A percentile compares a stretch with the other conserved stretches of the same genome.
Evolutionary conservation across 2,329 filamentous ascomycete genomes (phyloP).

Genomic region (Fusarium musae): DNA sequence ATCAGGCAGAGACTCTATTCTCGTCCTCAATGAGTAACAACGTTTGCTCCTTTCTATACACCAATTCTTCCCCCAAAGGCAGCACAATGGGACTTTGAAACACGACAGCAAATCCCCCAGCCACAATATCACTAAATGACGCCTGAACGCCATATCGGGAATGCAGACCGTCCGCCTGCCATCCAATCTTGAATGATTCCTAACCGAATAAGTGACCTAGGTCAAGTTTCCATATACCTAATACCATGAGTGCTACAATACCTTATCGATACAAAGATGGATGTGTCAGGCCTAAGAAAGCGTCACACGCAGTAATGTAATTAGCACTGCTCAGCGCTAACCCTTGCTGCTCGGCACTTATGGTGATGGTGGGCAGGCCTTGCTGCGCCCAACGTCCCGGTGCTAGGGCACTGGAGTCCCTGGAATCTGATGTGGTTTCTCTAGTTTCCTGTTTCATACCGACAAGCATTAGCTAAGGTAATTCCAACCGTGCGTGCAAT

Average conservation of each 20-base stretch:
- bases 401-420: constrained; percentile 25
- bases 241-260: neutral
- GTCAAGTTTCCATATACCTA: neutral
- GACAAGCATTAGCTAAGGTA: constrained; percentile 15
- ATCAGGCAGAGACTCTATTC: constrained; percentile 39
- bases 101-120: neutral
- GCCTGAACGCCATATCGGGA: constrained; percentile 12
- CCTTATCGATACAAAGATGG: neutral
- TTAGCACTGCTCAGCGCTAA: constrained; percentile 23
- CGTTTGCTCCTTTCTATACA: neutral
- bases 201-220: neutral
- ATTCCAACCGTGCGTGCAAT: neutral
- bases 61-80: neutral
- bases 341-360: constrained; percentile 41
- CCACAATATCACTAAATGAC: constrained; percentile 11
- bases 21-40: constrained; percentile 16
- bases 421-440: constrained; percentile 17
- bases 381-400: constrained; percentile 39
- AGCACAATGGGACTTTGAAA: constrained; percentile 23
- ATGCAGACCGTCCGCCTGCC: neutral
- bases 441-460: constrained; percentile 29
- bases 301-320: constrained; percentile 22
- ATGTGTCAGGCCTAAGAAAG: neutral
- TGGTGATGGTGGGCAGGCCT: constrained; percentile 28
- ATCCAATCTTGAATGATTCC: neutral